Conservation (phyloP, 2,329 filamentous ascomycete genomes). For the Fusarium kyushuense region DNA sequence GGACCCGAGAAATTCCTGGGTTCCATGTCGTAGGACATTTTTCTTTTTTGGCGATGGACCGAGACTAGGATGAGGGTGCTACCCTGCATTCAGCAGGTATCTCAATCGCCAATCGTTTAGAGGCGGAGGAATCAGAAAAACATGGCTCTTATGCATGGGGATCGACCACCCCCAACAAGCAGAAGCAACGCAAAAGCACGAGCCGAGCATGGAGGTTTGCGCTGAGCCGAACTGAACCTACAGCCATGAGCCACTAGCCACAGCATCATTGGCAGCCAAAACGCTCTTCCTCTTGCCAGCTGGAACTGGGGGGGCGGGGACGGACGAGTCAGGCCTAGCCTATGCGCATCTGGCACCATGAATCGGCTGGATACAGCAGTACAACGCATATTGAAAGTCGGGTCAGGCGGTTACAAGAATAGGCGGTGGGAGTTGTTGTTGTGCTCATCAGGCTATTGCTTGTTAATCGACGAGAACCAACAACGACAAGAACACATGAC, state of each 20-base stretch:
- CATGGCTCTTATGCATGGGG: conserved; percentile 40
- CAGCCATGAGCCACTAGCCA: conserved; percentile 38
- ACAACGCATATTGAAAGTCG: conserved; percentile 14
- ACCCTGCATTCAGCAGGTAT: conserved; percentile 34
- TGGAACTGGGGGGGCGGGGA: conserved; percentile 14
- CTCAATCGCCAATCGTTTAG: conserved; percentile 37
- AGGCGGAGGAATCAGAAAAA: conserved; percentile 19
- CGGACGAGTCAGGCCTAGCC: conserved; percentile 42
- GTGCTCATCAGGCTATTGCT: conserved; percentile 5
- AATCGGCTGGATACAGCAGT: conserved; percentile 20
- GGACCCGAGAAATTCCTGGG: conserved; percentile 30
- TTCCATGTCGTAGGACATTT: conserved; percentile 29
- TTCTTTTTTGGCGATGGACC: conserved; percentile 14
- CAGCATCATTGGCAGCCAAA: conserved; percentile 45
- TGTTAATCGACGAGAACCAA: conserved; percentile 1
- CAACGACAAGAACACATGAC: neutral
- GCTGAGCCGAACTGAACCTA: conserved; percentile 9
- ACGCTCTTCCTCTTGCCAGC: neutral
- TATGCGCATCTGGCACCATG: conserved; percentile 38
- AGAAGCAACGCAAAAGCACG: neutral
- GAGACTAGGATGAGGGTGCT: conserved; percentile 29
- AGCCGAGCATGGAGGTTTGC: conserved; percentile 38
- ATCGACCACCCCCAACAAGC: conserved; percentile 42
- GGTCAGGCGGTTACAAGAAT: conserved; percentile 43
- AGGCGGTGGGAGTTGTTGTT: conserved; percentile 39